Conservation (phyloP, 2,329 filamentous ascomycete genomes). For the Aspergillus uvarum region DNA sequence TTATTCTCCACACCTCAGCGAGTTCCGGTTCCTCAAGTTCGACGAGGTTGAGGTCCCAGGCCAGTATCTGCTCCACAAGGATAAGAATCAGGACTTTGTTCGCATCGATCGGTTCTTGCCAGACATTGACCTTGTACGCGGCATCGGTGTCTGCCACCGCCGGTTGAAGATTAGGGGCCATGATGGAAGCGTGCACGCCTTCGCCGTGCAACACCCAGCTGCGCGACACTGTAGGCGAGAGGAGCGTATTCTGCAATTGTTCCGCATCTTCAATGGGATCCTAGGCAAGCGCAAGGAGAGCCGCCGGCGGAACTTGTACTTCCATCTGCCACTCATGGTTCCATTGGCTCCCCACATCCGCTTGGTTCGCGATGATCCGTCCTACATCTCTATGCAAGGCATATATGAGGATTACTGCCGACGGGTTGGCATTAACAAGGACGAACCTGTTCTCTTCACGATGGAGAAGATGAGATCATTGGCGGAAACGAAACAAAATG, state of each 20-base stretch:
- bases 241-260: conserved; percentile 91
- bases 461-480: conserved; percentile 89
- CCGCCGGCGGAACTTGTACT: conserved; percentile 87
- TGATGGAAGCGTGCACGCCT: conserved; percentile 94
- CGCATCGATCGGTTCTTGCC: conserved; percentile 96
- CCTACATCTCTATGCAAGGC: conserved; percentile 89
- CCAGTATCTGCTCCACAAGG: conserved; percentile 94
- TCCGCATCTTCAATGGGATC: conserved; percentile 94
- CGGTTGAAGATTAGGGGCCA: conserved; percentile 94
- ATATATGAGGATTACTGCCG: conserved; percentile 97
- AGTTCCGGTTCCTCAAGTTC: conserved; percentile 96
- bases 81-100: conserved; percentile 98
- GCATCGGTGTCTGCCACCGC: conserved; percentile 86
- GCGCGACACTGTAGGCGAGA: conserved; percentile 89
- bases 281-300: conserved; percentile 92
- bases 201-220: conserved; percentile 93
- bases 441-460: conserved; percentile 90
- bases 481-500: conserved; percentile 63
- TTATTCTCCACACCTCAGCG: conserved; percentile 87
- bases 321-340: conserved; percentile 93
- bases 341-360: conserved; percentile 92
- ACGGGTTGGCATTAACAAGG: conserved; percentile 81
- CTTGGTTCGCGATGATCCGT: conserved; percentile 91
- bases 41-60: conserved; percentile 98
- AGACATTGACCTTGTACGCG: conserved; percentile 87